Conservation (phyloP, 192 early-diverging fungal genomes). For the Chytriomyces confervae region DNA sequence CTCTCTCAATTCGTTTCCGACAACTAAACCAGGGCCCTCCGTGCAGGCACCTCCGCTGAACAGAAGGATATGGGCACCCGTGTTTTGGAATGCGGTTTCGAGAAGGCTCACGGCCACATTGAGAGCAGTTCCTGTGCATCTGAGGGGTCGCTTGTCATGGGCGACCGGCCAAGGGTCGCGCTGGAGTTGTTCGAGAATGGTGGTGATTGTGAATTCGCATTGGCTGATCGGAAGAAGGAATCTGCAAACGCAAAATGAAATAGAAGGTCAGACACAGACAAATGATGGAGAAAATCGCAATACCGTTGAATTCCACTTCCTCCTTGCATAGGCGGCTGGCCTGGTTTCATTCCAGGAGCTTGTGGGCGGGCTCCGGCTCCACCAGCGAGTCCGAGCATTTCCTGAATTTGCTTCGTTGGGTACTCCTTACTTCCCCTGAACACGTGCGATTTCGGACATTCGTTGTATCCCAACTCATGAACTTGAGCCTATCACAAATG, state of each 20-base stretch:
- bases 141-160: constrained; percentile 84
- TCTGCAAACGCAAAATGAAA: constrained; percentile 41
- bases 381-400: constrained; percentile 87
- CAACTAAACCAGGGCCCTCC: constrained; percentile 95
- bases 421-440: constrained; percentile 99
- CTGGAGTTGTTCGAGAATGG: constrained; percentile 95
- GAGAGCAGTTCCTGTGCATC: constrained; percentile 95
- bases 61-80: constrained; percentile 89
- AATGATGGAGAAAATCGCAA: constrained; percentile 1
- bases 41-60: constrained; percentile 93
- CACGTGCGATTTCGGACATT: constrained; percentile 97
- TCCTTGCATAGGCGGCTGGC: constrained; percentile 41
- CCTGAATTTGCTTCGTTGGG: constrained; percentile 90
- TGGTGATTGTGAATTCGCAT: constrained; percentile 95
- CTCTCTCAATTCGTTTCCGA: constrained; percentile 89
- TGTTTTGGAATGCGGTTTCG: constrained; percentile 91
- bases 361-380: background rate
- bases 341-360: constrained; percentile 52
- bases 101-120: constrained; percentile 90
- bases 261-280: constrained; percentile 8
- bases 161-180: constrained; percentile 97
- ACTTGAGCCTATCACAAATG: constrained; percentile 77
- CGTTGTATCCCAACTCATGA: constrained; percentile 93
- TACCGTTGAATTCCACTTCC: constrained; percentile 63
- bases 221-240: constrained; percentile 93